phyloP scores from a whole-genome alignment of 305 asterid species.

The Fraxinus paxiana region DNA sequence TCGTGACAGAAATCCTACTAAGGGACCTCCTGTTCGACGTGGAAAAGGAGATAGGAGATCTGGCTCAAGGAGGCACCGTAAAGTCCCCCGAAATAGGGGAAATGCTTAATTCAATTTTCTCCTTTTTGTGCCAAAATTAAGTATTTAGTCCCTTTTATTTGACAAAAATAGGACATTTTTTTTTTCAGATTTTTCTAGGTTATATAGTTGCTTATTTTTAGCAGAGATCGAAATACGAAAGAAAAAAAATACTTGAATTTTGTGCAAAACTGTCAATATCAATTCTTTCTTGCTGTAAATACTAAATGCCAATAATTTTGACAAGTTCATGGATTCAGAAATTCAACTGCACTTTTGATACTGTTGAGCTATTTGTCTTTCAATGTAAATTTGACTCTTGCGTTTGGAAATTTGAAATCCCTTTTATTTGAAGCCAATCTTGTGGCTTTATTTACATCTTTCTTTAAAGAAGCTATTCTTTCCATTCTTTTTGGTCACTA shows the following conservation, averaged over 20 bases:
- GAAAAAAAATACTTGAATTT: slow-evolving; percentile 24
- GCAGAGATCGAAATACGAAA: slow-evolving; percentile 10
- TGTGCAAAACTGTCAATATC: slow-evolving; percentile 23
- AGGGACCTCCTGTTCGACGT: slow-evolving; percentile 34
- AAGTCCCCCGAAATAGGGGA: slow-evolving; percentile 41
- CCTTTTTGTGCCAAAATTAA: slow-evolving; percentile 31
- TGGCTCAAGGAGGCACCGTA: slow-evolving; percentile 55
- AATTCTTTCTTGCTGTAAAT: slow-evolving; percentile 34
- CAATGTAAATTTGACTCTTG: not conserved
- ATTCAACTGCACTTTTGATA: not conserved
- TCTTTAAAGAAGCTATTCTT: not conserved
- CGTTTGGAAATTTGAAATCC: not conserved
- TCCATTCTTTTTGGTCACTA: not conserved
- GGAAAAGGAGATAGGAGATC: slow-evolving; percentile 55
- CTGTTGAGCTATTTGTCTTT: not conserved
- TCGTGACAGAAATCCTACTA: slow-evolving; percentile 32
- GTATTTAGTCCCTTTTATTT: slow-evolving; percentile 18
- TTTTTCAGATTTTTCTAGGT: slow-evolving; percentile 14
- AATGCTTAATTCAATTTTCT: slow-evolving; percentile 33
- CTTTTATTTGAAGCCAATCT: not conserved
- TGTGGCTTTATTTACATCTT: not conserved
- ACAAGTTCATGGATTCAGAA: slow-evolving; percentile 13
- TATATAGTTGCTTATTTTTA: slow-evolving; percentile 19
- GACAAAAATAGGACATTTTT: slow-evolving; percentile 23
- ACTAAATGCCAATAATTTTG: slow-evolving; percentile 30